Conservation (phyloP, 2,329 filamentous ascomycete genomes). For the Dichotomopilus funicola region DNA sequence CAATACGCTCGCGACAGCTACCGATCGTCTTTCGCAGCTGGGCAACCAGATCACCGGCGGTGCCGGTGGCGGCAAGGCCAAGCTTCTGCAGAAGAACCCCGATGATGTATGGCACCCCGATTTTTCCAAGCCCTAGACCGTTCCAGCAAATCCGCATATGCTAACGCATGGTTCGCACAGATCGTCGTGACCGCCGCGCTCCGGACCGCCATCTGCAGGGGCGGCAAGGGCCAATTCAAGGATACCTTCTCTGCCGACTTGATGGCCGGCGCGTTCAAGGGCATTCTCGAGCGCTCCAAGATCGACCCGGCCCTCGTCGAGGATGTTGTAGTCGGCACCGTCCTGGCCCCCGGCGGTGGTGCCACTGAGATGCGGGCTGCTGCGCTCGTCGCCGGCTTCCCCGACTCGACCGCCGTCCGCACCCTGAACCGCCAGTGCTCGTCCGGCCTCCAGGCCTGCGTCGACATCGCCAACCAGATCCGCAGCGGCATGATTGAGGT, state of each 20-base stretch:
- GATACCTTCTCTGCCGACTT: constrained; percentile 85
- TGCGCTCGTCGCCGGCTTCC: constrained; percentile 83
- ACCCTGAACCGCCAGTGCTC: constrained; percentile 92
- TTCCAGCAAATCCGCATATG: neutral
- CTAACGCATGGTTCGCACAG: constrained; percentile 30
- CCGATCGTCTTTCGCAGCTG: constrained; percentile 54
- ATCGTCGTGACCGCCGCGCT: constrained; percentile 90
- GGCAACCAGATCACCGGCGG: constrained; percentile 52
- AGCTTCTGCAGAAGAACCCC: constrained; percentile 57
- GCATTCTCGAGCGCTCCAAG: constrained; percentile 73
- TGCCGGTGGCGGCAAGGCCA: constrained; percentile 41
- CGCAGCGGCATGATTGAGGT: constrained; percentile 88
- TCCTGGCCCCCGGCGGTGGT: constrained; percentile 86
- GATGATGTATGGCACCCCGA: constrained; percentile 50
- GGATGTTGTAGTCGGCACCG: constrained; percentile 86
- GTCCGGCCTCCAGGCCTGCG: constrained; percentile 83
- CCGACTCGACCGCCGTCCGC: constrained; percentile 76
- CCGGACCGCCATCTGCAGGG: constrained; percentile 86
- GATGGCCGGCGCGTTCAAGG: constrained; percentile 74
- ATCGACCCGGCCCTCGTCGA: constrained; percentile 86
- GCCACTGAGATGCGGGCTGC: constrained; percentile 96
- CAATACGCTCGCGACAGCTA: constrained; percentile 33
- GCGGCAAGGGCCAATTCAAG: constrained; percentile 91
- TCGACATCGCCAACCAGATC: constrained; percentile 93
- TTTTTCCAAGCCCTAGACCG: neutral